phyloP scores from a whole-genome alignment of 129 eudicot genomes.

The Ambrosia artemisiifolia region DNA sequence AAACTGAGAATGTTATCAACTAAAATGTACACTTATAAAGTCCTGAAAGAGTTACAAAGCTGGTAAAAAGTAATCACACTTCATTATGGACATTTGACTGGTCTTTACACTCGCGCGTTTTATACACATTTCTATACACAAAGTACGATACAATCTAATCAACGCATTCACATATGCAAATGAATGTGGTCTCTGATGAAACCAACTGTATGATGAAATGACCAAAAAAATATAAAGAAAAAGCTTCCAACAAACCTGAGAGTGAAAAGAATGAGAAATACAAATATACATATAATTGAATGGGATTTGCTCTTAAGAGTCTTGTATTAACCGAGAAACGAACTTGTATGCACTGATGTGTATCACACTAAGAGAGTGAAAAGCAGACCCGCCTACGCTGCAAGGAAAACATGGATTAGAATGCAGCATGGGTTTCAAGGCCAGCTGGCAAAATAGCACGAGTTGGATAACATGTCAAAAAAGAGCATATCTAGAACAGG shows the following conservation, averaged over 20 bases:
- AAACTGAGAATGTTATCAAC: too few relatives aligned
- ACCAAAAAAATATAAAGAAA: background rate
- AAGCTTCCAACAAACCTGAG: background rate
- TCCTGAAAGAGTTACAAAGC: too few relatives aligned
- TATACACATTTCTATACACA: slow-evolving; percentile 4
- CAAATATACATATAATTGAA: background rate
- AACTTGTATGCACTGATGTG: background rate
- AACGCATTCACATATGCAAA: background rate
- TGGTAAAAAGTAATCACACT: slow-evolving; percentile 5
- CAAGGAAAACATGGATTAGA: background rate
- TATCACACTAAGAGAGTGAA: background rate
- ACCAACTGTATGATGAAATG: background rate
- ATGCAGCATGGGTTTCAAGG: background rate
- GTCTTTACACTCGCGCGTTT: background rate
- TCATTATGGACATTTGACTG: background rate
- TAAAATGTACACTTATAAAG: too few relatives aligned
- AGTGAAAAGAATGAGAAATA: background rate
- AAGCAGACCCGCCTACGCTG: background rate
- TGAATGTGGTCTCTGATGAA: slow-evolving; percentile 7
- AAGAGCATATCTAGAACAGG: background rate
- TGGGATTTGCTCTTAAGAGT: background rate
- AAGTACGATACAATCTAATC: background rate
- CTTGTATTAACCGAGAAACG: background rate
- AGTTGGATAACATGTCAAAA: background rate
- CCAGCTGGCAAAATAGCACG: background rate